These are phyloP conservation scores for Gynandropsis gynandra DNA, from an alignment of 345 rosid species.

Conservation along the genomic window DNA sequence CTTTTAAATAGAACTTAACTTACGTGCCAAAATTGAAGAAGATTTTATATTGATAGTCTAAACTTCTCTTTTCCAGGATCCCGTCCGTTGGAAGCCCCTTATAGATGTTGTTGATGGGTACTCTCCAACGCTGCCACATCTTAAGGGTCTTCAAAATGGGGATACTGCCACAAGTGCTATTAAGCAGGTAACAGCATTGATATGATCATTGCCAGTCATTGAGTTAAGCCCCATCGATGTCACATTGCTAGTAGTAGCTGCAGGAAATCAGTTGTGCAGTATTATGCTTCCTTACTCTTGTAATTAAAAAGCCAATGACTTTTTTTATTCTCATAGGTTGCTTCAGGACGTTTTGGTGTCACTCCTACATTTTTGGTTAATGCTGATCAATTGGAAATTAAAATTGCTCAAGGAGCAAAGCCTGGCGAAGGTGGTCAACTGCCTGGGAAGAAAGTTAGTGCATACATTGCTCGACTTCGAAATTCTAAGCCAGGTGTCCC, in stretches of 20 bases:
- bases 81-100: conserved; percentile 91
- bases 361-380: conserved; percentile 95
- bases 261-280: conserved; percentile 12
- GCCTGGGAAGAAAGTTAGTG: conserved; percentile 99
- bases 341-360: conserved; percentile 98
- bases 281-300: conserved; percentile 10
- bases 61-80: conserved; percentile 48
- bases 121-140: conserved; percentile 94
- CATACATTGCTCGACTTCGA: conserved; percentile 89
- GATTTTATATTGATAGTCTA: conserved; percentile 2
- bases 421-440: conserved; percentile 99
- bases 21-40: background rate
- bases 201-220: too few species aligned
- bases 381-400: conserved; percentile 90
- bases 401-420: conserved; percentile 99
- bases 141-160: conserved; percentile 98
- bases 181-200: conserved; percentile 52
- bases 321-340: conserved; percentile 53
- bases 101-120: conserved; percentile 95
- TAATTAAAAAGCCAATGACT: conserved; percentile 2
- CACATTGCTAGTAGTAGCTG: too few species aligned
- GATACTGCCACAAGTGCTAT: conserved; percentile 99
- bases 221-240: too few species aligned
- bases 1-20: background rate
- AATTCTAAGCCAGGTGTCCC: conserved; percentile 99